Base-by-base conservation (phyloP, 305 asterid species). In the Stenogyne calaminthoides region DNA sequence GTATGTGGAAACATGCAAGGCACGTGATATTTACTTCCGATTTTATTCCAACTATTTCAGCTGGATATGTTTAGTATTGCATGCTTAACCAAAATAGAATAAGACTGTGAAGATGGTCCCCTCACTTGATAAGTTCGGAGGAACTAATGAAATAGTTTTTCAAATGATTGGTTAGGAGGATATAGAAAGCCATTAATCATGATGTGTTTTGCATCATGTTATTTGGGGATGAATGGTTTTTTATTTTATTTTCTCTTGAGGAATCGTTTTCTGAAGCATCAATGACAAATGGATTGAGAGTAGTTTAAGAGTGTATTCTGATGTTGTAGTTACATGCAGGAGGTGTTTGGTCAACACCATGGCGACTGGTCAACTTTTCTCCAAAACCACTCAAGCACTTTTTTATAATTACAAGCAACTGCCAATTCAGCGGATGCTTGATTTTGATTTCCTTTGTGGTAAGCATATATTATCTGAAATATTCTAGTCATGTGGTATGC, bases 361-460 rank as follows among this genome's bases (percentile, higher is more conserved):
- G 99, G 94, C 99, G 63, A 84, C 97, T 2, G 98, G 99, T 63
- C 96, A 92, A 80, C 86, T 95, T 80, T 95, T 95, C 82, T 95
- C 99, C 61, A 90, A 86, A 81, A 87, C 89, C 66, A 95, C 99
- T 25, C 98, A 95, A 78, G 96, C 99, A 36, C 78, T 95, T 42
- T 95, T 95, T 77, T 95, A 95, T 80, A 95, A 95, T 70, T 95
- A 81, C 86, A 95, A 92, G 91, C 96, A 88, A 72, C 87, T 89
- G 29, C 96, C 97, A 6, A 88, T 95, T 67, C 99, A 95, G 84
- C 94, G 99, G 80, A 95, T 95, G 99, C 98, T 95, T 80, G 99
- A 95, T 80, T 95, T 95, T 81, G 99, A 95, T 82, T 92, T 95
- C 88, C 97, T 95, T 69, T 95, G 95, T 77, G 99, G 99, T 95